Evolutionary conservation across 768 basidiomycete genomes (phyloP), one percentile per base, ranked within the genome.

Genomic region (Boletus sensibilis): DNA sequence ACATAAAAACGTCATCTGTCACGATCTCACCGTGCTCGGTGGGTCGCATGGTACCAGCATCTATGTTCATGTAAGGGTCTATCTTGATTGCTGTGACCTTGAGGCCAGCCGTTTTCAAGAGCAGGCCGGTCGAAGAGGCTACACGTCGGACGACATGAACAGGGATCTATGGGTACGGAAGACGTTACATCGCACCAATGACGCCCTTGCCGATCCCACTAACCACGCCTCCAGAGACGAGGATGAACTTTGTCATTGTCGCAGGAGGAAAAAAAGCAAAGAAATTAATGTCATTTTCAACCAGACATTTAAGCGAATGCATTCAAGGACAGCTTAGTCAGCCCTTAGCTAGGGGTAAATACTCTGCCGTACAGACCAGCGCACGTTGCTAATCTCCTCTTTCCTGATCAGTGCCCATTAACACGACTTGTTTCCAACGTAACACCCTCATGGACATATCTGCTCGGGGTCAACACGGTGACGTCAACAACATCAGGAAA

Each of bases 1-100:
- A 37, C 21, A 16, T 41, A 34, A 47, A 56, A 53, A 21, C 29
- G 21, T 3, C 42, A 54, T 60, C 29, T 40, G 50, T 34, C 57
- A 39, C 44, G 48, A 58, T 60, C 86, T 80, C 71, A 92, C 95
- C 96, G 71, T 99, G 96, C 73, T 99, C 96, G 16, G 94, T 96
- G 14, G 96, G 96, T 48, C 93, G 82, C 96, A 99, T 99, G 20
- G 96, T 98, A 35, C 96, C 96, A 23, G 96, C 96, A 80, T 99
- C 96, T 65, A 99, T 98, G 76, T 99, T 99, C 96, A 99, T 98
- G 66, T 99, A 99, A 14, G 96, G 96, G 72, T 99, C 96, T 67
- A 99, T 98, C 77, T 99, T 99, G 81, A 99, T 98, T 12, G 96
- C 92, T 9, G 96, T 99, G 64, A 98, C 96, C 77, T 94, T 97